Conservation (phyloP, 1,284 basidiomycete species). For the Albatrellus sp. region DNA sequence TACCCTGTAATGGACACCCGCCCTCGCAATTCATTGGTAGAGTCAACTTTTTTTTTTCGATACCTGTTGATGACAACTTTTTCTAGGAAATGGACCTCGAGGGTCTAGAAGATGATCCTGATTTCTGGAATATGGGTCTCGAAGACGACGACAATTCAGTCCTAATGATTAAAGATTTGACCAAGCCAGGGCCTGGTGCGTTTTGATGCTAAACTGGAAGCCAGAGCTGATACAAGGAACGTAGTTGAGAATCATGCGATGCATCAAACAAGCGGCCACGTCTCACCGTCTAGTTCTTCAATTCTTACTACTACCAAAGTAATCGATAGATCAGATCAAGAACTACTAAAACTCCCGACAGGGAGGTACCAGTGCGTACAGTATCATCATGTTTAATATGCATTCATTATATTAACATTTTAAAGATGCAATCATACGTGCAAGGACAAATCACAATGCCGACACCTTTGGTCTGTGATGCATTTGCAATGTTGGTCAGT, state of each 20-base stretch:
- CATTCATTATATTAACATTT: not conserved
- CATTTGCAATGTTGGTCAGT: not conserved
- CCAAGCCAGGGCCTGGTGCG: conserved; percentile 10
- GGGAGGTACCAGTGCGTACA: conserved; percentile 41
- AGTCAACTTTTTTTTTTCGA: not conserved
- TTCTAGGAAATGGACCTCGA: conserved; percentile 47
- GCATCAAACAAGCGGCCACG: not conserved
- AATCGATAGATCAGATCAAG: conserved; percentile 8
- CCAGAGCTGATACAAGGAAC: not conserved
- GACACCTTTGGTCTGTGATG: conserved; percentile 53
- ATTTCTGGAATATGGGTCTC: conserved; percentile 49
- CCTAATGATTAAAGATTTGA: conserved; percentile 21
- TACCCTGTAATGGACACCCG: conserved; percentile 62
- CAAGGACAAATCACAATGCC: conserved; percentile 62
- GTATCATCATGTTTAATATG: not conserved
- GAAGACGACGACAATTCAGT: conserved; percentile 19
- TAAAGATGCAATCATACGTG: conserved; percentile 68
- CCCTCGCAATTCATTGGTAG: conserved; percentile 45
- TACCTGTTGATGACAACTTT: conserved; percentile 6
- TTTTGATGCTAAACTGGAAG: not conserved
- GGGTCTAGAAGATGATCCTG: conserved; percentile 50
- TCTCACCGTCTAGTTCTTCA: not conserved
- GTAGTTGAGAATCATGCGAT: not conserved
- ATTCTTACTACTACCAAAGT: not conserved
- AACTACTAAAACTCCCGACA: conserved; percentile 26